Evolutionary conservation across 2,329 filamentous ascomycete species (phyloP).

Genomic region (Colletotrichum tropicicola): DNA sequence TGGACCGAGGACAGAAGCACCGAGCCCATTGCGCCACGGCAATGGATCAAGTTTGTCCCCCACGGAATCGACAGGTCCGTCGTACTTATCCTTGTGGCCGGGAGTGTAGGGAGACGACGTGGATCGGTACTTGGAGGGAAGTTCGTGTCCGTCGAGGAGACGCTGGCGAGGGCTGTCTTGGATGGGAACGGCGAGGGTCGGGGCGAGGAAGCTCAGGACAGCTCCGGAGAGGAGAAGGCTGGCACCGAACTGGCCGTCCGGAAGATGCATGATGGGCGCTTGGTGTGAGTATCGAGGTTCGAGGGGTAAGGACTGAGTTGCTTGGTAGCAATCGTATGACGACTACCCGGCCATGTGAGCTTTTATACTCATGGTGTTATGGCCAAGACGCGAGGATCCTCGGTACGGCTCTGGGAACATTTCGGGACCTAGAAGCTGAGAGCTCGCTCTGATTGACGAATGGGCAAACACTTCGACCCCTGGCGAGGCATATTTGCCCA

Average conservation of each 20-base stretch:
- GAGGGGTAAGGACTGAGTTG: neutral
- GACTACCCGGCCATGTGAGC: neutral
- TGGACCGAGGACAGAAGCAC: slow-evolving; percentile 73
- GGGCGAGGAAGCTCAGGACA: slow-evolving; percentile 4
- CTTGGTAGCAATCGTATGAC: neutral
- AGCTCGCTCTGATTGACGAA: slow-evolving; percentile 16
- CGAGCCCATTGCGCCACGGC: slow-evolving; percentile 72
- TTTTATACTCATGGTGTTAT: slow-evolving; percentile 5
- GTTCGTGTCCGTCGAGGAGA: slow-evolving; percentile 58
- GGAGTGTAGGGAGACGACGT: slow-evolving; percentile 64
- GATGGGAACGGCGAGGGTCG: slow-evolving; percentile 10
- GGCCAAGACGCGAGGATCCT: neutral
- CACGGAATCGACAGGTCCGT: slow-evolving; percentile 68
- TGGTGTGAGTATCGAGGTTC: neutral
- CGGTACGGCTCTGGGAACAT: neutral
- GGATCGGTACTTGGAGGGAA: slow-evolving; percentile 53
- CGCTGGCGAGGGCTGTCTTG: slow-evolving; percentile 65
- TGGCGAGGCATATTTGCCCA: neutral
- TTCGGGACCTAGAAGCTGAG: neutral
- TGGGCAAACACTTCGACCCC: neutral
- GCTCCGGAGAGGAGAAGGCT: slow-evolving; percentile 9
- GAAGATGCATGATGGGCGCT: slow-evolving; percentile 7
- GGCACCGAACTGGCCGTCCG: neutral
- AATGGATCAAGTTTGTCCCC: slow-evolving; percentile 69
- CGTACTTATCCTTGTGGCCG: slow-evolving; percentile 67